Percentiles rank a stretch among this genome's conserved stretches.
phyloP scores from a whole-genome alignment of 768 basidiomycete genomes.

The Mycena albidolilacea region DNA sequence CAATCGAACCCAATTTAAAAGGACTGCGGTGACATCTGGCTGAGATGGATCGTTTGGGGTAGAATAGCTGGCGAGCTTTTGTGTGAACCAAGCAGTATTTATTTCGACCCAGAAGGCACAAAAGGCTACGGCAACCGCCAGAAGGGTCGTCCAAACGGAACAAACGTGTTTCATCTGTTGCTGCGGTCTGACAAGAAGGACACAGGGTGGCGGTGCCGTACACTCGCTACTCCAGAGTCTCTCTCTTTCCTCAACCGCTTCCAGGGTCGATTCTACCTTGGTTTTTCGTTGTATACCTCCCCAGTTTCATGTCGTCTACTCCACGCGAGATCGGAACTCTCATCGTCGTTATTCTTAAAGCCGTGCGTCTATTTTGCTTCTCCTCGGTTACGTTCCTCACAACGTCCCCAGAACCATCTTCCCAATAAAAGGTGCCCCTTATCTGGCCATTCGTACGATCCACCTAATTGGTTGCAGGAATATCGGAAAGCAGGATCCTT shows the following conservation, averaged over 20 bases:
- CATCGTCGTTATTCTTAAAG: constrained; percentile 93
- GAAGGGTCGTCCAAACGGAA: background rate
- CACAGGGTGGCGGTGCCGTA: background rate
- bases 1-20: constrained; percentile 80
- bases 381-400: constrained; percentile 39
- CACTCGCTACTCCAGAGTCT: background rate
- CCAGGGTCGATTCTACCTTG: background rate
- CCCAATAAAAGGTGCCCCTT: constrained; percentile 75
- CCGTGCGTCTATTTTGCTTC: constrained; percentile 69
- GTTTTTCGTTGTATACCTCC: constrained; percentile 17
- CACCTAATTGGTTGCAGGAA: constrained; percentile 56
- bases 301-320: constrained; percentile 66
- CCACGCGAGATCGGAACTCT: constrained; percentile 91
- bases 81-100: background rate
- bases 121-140: constrained; percentile 12
- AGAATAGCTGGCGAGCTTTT: background rate
- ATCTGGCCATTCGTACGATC: background rate
- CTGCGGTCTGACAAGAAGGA: constrained; percentile 12
- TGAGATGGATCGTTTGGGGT: background rate
- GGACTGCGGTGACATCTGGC: constrained; percentile 66
- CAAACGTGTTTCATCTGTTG: constrained; percentile 13
- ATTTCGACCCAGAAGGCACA: constrained; percentile 8
- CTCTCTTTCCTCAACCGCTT: constrained; percentile 32
- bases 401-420: constrained; percentile 76
- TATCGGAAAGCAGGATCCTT: constrained; percentile 98